Evolutionary conservation across 78 protist species (phyloP), one percentile per base, ranked within the genome.

Genomic region (Guillardia theta): DNA sequence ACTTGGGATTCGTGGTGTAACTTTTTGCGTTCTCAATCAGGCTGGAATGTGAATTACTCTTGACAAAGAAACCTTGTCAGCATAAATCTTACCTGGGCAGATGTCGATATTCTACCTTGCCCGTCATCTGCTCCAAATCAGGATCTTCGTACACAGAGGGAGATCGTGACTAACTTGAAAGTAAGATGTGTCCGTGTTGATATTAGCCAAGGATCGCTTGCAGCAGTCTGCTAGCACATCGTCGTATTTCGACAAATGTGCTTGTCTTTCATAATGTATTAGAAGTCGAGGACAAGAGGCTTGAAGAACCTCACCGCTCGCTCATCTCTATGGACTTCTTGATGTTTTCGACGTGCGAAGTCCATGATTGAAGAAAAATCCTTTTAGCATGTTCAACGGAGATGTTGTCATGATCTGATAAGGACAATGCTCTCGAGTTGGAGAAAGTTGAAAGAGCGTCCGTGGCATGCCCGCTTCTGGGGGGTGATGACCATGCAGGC

Each of bases 1-100:
- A 24, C 83, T 70, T 70, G 5, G 83, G 83, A 43, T 70, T 70
- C 12, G 83, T 33, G 27, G 83, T 70, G 83, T 70, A 70, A 43
- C 83, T 70, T 43, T 70, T 70, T 22, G 83, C 83, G 41, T 70
- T 70, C 41, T 70, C 83, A 70, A 70, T 70, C 27, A 70, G 83
- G 83, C 83, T 58, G 70, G 39, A 6, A 24, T 3, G 70, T 0
- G 6, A 6, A 58, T 6, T 24, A 58, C 21, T 58, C 27, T 58
- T 24, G 27, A 58, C 21, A 24, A 58, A 24, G 1, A 1, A 58
- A 58, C 27, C 58, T 19, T 19, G 30, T 50, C 30, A 19, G 58
- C 58, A 19, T 58, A 24, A 58, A 58, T 27, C 70, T 3, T 30
- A 58, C 70, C 70, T 70, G 4, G 83, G 83, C 83, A 70, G 22